A percentile compares a stretch with the other conserved stretches of the same genome.
phyloP scores from a whole-genome alignment of 106 monocot species.

The Apostasia ramifera region DNA sequence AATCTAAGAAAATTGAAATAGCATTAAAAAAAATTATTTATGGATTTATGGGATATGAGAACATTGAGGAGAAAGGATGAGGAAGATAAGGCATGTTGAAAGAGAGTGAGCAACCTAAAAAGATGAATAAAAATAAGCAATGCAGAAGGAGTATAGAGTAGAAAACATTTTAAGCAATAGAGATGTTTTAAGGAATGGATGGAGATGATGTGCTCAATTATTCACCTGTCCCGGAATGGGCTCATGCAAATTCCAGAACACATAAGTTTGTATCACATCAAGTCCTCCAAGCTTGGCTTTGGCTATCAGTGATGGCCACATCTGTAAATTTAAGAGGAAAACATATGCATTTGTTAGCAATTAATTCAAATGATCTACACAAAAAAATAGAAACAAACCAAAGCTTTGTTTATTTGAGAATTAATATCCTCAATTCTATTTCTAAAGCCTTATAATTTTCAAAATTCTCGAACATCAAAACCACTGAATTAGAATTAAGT shows the following conservation, averaged over 20 bases:
- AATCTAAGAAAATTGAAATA: not conserved
- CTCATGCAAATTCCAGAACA: slow-evolving; percentile 94
- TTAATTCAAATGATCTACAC: not conserved
- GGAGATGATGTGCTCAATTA: not conserved
- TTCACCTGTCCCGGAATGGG: slow-evolving; percentile 62
- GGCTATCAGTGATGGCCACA: slow-evolving; percentile 80
- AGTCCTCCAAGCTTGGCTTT: slow-evolving; percentile 78
- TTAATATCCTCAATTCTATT: too few species aligned
- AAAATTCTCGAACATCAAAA: too few species aligned
- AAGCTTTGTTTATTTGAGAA: too few species aligned
- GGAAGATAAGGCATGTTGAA: not conserved
- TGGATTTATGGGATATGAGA: not conserved
- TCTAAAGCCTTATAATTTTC: too few species aligned
- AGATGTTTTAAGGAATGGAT: not conserved
- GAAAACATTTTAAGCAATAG: not conserved
- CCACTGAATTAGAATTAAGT: too few species aligned
- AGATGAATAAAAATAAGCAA: not conserved
- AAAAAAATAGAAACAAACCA: not conserved
- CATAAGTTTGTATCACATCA: slow-evolving; percentile 94
- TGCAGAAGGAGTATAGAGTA: not conserved
- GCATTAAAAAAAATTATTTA: not conserved
- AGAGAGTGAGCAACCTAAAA: not conserved
- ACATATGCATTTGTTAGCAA: not conserved
- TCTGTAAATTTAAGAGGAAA: slow-evolving; percentile 28
- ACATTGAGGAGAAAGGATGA: not conserved